These are phyloP conservation scores for Coemansia sp. DNA, from an alignment of 192 early-diverging fungal species.

Conservation along the genomic window DNA sequence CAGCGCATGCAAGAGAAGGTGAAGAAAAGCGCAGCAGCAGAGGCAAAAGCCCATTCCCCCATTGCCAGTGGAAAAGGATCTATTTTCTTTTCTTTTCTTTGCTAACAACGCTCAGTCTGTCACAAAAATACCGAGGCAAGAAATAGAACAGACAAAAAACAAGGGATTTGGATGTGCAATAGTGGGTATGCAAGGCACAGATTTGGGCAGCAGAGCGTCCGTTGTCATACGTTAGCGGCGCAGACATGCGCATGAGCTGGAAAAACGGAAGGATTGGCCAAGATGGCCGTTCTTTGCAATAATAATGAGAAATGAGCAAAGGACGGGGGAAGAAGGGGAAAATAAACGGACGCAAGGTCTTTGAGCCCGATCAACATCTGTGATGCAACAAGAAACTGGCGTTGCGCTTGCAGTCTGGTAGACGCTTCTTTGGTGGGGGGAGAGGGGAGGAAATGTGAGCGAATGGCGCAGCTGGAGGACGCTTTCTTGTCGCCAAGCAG, in stretches of 20 bases:
- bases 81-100: too few relatives aligned
- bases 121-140: background rate
- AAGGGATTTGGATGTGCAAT: constrained; percentile 10
- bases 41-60: background rate
- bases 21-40: constrained; percentile 6
- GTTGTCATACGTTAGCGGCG: constrained; percentile 7
- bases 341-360: background rate
- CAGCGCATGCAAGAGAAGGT: background rate
- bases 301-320: background rate
- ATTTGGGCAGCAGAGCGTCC: background rate
- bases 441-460: background rate
- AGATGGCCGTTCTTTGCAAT: background rate
- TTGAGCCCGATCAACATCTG: constrained; percentile 12
- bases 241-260: constrained; percentile 3
- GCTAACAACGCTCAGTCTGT: too few relatives aligned
- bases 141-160: background rate
- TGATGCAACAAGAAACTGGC: constrained; percentile 10
- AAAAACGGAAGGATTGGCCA: constrained; percentile 7
- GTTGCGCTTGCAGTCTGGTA: background rate
- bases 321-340: background rate
- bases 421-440: background rate
- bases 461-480: background rate
- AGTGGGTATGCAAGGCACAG: constrained; percentile 12
- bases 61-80: too few relatives aligned
- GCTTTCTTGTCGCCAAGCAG: background rate